These are phyloP conservation scores for Paramecium sexaurelia DNA, from an alignment of 73 alveolate species.

Conservation along the genomic window DNA sequence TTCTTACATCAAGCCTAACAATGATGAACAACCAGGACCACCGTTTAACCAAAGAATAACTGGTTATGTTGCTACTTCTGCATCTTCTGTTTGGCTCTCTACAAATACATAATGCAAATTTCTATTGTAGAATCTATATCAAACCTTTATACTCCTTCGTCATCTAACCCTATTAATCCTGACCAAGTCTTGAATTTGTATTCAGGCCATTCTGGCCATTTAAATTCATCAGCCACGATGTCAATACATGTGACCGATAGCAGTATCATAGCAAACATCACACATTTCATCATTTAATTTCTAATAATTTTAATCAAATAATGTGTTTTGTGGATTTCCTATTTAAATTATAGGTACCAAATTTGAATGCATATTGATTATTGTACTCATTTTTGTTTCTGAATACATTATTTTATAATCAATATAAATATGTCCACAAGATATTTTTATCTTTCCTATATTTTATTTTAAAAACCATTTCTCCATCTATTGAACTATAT, in stretches of 20 bases:
- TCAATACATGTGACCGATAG: neutral
- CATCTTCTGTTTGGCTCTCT: neutral
- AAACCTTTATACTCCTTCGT: neutral
- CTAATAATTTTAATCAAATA: neutral
- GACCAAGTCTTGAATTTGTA: constrained; percentile 38
- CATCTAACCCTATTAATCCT: neutral
- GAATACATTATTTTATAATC: neutral
- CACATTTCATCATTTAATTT: neutral
- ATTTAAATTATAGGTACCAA: neutral
- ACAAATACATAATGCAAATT: constrained; percentile 45
- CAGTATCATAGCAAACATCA: neutral
- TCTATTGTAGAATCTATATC: neutral
- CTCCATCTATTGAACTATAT: neutral
- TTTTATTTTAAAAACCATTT: neutral
- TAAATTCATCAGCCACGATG: neutral
- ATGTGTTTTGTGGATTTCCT: neutral
- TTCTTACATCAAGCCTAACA: constrained; percentile 92
- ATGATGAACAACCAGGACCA: constrained; percentile 99
- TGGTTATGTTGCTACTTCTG: constrained; percentile 80
- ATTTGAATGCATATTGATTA: neutral
- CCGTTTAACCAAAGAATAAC: constrained; percentile 98
- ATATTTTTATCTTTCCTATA: neutral
- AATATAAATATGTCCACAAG: neutral
- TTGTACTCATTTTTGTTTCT: neutral
- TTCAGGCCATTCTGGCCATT: constrained; percentile 45